Evolutionary conservation across 208 protist species (phyloP).

Genomic region (Leishmania tarentolae): DNA sequence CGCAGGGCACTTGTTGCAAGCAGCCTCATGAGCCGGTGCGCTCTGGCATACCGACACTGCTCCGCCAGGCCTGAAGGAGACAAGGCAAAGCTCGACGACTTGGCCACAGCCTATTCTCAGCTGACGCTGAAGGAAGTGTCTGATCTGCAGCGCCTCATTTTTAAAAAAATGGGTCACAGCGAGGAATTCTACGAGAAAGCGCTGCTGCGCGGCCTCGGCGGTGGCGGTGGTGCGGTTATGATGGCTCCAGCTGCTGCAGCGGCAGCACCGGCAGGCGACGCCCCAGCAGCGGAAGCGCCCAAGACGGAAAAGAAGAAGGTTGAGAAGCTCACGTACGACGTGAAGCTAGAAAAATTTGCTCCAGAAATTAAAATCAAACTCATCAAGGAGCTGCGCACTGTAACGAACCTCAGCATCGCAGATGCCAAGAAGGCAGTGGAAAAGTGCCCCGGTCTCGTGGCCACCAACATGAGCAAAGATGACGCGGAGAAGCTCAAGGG

Average conservation of each 20-base stretch:
- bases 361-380: constrained; percentile 91
- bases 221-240: constrained; percentile 51
- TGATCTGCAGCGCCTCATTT: constrained; percentile 86
- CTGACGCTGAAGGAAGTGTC: constrained; percentile 88
- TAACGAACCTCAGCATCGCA: constrained; percentile 83
- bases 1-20: constrained; percentile 37
- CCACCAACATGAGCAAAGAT: constrained; percentile 83
- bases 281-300: constrained; percentile 43
- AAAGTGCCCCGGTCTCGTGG: constrained; percentile 89
- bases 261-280: constrained; percentile 36
- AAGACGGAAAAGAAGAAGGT: constrained; percentile 92
- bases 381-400: constrained; percentile 90
- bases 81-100: constrained; percentile 71
- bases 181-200: constrained; percentile 93
- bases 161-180: constrained; percentile 90
- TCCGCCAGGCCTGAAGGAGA: constrained; percentile 29
- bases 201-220: constrained; percentile 79
- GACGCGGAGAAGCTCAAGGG: constrained; percentile 91
- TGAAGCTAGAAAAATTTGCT: constrained; percentile 86
- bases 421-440: constrained; percentile 91
- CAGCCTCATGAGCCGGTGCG: constrained; percentile 20
- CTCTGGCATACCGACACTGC: constrained; percentile 34
- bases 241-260: constrained; percentile 21
- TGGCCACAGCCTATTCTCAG: constrained; percentile 80
- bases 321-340: constrained; percentile 88